Base-by-base conservation (phyloP, 345 rosid species). In the Erucastrum elatum region DNA sequence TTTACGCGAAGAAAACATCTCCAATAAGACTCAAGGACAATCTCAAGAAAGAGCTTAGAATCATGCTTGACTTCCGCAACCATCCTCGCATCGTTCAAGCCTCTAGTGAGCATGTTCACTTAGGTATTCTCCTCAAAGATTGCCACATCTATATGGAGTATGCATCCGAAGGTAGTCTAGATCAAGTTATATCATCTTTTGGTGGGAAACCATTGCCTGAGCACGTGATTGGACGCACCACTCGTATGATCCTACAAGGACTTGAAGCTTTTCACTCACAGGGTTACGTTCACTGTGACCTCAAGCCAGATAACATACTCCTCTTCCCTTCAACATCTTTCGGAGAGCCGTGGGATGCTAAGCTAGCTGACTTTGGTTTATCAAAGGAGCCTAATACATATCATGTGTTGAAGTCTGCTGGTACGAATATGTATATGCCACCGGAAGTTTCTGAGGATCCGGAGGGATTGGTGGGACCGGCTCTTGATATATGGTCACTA, bases 171-270 rank as follows among this genome's bases (percentile, higher is more conserved):
- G 37, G 75, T n/a, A 72, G 12, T 9, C 75, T 72, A 12, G 2
- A 6, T 9, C n/a, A 56, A 17, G 26, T 0, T 8, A 65, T 74
- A 9, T 51, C 34, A 1, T 8, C 8, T 33, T 34, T 2, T 0
- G 1, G 15, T 10, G 35, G 65, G 9, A n/a, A 26, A 11, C 4
- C 62, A 34, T 15, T 75, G 15, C 65, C 71, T n/a, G 78, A 75
- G 39, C 2, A 37, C 15, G 5, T 25, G 29, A 39, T 75, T 1
- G 29, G 8, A 55, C 37, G 65, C 0, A 1, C 55, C 3, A 41
- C 71, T 13, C 56, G 78, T 26, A 66, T 77, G 80, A 63, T 77
- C 41, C 10, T 77, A 61, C 56, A 70, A 68, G 64, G 80, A 26
- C 80, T 77, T 1, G 64, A 31, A 6, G 64, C 75, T 4, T 70